Conservation (phyloP, 2,329 filamentous ascomycete species). For the Rhynchosporium secalis region DNA sequence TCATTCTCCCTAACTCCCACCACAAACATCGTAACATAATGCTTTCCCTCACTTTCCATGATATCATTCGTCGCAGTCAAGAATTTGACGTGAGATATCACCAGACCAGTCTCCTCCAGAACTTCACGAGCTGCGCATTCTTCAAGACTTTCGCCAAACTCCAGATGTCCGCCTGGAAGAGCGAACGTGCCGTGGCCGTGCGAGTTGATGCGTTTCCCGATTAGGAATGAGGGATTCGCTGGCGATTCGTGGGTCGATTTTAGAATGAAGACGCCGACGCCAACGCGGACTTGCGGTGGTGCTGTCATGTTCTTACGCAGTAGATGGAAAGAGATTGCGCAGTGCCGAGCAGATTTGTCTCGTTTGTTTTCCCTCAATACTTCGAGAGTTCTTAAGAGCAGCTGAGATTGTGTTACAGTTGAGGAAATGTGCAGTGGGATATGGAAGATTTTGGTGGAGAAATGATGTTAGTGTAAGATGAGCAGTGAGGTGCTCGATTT, state of each 20-base stretch:
- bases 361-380: too few relatives aligned
- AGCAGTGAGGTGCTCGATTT: too few relatives aligned
- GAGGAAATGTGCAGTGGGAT: too few relatives aligned
- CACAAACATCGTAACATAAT: conserved; percentile 76
- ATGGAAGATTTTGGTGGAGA: too few relatives aligned
- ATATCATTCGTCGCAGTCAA: conserved; percentile 67
- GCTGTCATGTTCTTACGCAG: neutral
- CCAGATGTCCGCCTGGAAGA: conserved; percentile 75
- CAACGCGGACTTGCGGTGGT: conserved; percentile 22
- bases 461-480: too few relatives aligned
- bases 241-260: conserved; percentile 10
- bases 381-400: too few relatives aligned
- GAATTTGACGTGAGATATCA: conserved; percentile 53
- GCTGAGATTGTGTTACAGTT: too few relatives aligned
- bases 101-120: conserved; percentile 68
- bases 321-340: too few relatives aligned
- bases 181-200: conserved; percentile 54
- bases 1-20: conserved; percentile 51
- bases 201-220: conserved; percentile 25
- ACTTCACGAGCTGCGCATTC: conserved; percentile 66
- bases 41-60: conserved; percentile 59
- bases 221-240: conserved; percentile 23
- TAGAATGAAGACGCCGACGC: conserved; percentile 30
- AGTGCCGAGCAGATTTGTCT: too few relatives aligned
- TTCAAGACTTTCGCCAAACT: conserved; percentile 63